Percentiles rank a stretch among this genome's conserved stretches.
Conservation (phyloP, 768 basidiomycete genomes). For the Daedaleopsis sinensis region DNA sequence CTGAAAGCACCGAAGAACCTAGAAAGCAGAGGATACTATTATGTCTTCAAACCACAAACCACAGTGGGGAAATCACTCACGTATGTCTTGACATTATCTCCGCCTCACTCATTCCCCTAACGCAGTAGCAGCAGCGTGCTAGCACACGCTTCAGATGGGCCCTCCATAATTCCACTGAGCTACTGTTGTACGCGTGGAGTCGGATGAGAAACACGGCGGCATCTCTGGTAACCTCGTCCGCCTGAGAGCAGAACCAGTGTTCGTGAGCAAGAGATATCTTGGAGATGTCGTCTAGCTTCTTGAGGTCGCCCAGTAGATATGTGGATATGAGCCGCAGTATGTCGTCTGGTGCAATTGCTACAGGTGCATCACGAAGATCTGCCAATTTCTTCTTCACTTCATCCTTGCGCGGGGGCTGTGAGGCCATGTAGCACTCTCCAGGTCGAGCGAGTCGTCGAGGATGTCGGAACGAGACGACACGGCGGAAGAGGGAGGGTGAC, state of each 20-base stretch:
- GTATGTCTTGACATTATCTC: conserved; percentile 67
- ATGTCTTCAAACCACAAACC: neutral
- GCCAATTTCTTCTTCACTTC: conserved; percentile 54
- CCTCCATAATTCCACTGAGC: conserved; percentile 67
- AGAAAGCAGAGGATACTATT: neutral
- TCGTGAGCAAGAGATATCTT: conserved; percentile 23
- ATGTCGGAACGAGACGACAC: neutral
- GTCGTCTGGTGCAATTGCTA: conserved; percentile 52
- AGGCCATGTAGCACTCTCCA: conserved; percentile 4
- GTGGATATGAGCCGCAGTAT: conserved; percentile 53
- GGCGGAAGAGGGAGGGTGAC: neutral
- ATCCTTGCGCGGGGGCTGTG: conserved; percentile 27
- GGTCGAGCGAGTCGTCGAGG: neutral
- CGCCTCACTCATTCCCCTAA: conserved; percentile 62
- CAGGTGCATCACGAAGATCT: conserved; percentile 60
- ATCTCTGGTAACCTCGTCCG: conserved; percentile 55
- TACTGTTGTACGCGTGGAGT: conserved; percentile 72
- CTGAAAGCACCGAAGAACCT: conserved; percentile 80
- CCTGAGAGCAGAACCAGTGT: conserved; percentile 85
- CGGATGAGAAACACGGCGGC: conserved; percentile 83
- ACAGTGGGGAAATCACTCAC: conserved; percentile 51
- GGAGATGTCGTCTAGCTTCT: conserved; percentile 30
- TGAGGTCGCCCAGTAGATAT: conserved; percentile 48
- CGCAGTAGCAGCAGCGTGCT: conserved; percentile 68
- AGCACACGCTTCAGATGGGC: conserved; percentile 56